Base-by-base conservation (phyloP, 805 yeast genomes). In the Zygosaccharomyces pseudorouxii region DNA sequence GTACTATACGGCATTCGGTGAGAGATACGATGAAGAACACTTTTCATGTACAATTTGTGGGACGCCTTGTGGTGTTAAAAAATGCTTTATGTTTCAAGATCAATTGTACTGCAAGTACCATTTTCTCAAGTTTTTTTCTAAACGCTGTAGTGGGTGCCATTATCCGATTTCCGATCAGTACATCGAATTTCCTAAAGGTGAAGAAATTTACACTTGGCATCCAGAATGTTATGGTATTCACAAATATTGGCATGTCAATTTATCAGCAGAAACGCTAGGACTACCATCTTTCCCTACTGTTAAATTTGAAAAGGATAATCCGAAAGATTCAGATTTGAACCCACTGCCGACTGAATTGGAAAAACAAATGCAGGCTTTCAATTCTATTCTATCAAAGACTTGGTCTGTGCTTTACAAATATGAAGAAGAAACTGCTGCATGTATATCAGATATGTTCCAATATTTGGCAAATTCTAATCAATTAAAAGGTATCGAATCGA, bases 181-280 rank as follows among this genome's bases (percentile, higher is more conserved):
- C 67, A 96, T 92, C 31, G 97, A 92, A 66, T 81, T 92, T 39
- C 87, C 81, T 52, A 77, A 93, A 56, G 96, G 97, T 44, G 97
- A 97, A 19, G 78, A 84, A 56, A 84, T 86, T 50, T 96, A 90
- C 65, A 95, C 89, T 64, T 93, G 99, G 99, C 99, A 93, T 68
- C 98, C 97, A 1, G 98, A 95, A 65, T 93, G 99, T 72, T 93
- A 89, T 64, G 95, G 95, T 89, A 95, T 93, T 42, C 90, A 86
- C 71, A 90, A 90, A 67, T 90, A 89, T 61, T 93, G 99, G 99
- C 89, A 89, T 63, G 95, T 90, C 18, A 78, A 82, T 49, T 73
- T 93, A 19, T 77, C 84, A 1, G 76, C 85, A 0, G 82, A 77
- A 44, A 71, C 78, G 7, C 76, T 84, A 23, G 90, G 73, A 33